Conservation (phyloP, 257 asterid genomes). For the Salvia splendens region DNA sequence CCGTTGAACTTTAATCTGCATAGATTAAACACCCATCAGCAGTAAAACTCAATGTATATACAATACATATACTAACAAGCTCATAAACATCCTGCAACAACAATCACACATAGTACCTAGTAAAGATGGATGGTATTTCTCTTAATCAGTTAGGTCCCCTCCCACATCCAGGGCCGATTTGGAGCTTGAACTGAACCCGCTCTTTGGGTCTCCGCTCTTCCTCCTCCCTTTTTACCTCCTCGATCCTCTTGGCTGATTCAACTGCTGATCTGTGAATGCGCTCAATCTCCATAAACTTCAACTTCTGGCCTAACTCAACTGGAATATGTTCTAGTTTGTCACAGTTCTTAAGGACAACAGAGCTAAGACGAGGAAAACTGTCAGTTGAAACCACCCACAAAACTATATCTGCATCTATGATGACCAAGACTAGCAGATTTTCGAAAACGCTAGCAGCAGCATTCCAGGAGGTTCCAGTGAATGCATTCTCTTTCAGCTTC, state of each 20-base stretch:
- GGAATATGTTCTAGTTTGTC: constrained; percentile 37
- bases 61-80: too few relatives aligned
- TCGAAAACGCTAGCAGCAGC: constrained; percentile 17
- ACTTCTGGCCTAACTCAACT: constrained; percentile 21
- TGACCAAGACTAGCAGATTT: constrained; percentile 38
- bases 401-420: constrained; percentile 35
- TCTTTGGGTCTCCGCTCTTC: too few relatives aligned
- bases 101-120: too few relatives aligned
- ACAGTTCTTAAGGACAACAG: constrained; percentile 40
- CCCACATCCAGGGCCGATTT: constrained; percentile 27
- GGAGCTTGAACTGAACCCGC: constrained; percentile 23
- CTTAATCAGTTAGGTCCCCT: background rate
- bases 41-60: too few relatives aligned
- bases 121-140: too few relatives aligned
- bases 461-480: constrained; percentile 40
- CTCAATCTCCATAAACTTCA: constrained; percentile 36
- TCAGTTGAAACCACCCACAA: constrained; percentile 37
- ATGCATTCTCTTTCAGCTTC: constrained; percentile 49
- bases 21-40: too few relatives aligned
- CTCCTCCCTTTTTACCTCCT: background rate
- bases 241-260: constrained; percentile 26
- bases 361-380: constrained; percentile 38
- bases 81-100: too few relatives aligned
- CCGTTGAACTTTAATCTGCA: too few relatives aligned
- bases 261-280: constrained; percentile 27